Percentiles rank a stretch among this genome's conserved stretches.
Conservation (phyloP, 2,329 filamentous ascomycete species). For the Diplodia sapinea region DNA sequence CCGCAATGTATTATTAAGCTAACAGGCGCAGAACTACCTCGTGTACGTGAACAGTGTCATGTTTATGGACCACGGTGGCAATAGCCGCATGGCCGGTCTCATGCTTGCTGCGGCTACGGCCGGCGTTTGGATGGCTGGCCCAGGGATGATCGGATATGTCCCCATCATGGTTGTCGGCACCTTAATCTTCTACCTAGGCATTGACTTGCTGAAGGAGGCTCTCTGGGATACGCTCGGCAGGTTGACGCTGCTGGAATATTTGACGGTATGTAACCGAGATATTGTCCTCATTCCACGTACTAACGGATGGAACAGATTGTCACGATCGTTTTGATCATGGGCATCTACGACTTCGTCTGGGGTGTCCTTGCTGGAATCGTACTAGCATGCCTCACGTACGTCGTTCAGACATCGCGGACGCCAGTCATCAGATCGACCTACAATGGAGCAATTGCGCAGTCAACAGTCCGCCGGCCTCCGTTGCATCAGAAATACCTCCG, state of each 20-base stretch:
- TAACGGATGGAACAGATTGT: slow-evolving; percentile 62
- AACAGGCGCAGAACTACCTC: slow-evolving; percentile 76
- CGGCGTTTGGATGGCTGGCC: slow-evolving; percentile 82
- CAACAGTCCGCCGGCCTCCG: slow-evolving; percentile 88
- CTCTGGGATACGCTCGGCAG: slow-evolving; percentile 88
- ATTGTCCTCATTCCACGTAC: slow-evolving; percentile 10
- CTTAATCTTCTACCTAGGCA: slow-evolving; percentile 91
- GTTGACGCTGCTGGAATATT: slow-evolving; percentile 82
- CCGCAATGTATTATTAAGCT: slow-evolving; percentile 33
- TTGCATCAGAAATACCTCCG: slow-evolving; percentile 86
- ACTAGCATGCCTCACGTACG: slow-evolving; percentile 86
- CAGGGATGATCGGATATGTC: slow-evolving; percentile 88
- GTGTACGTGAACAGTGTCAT: slow-evolving; percentile 98
- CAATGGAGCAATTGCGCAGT: slow-evolving; percentile 85
- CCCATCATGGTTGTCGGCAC: slow-evolving; percentile 97
- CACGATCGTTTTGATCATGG: slow-evolving; percentile 93
- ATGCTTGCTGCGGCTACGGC: slow-evolving; percentile 82
- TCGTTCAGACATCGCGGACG: slow-evolving; percentile 87
- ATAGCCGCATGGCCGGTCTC: slow-evolving; percentile 82
- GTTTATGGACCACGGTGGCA: slow-evolving; percentile 90
- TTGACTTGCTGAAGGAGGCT: slow-evolving; percentile 88
- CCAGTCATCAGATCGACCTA: slow-evolving; percentile 91
- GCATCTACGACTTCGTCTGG: slow-evolving; percentile 92
- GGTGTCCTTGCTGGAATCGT: slow-evolving; percentile 92
- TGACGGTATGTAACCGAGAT: slow-evolving; percentile 66